Conservation (phyloP, 1,139 yeast species). For the Arxiozyma heterogenica region DNA sequence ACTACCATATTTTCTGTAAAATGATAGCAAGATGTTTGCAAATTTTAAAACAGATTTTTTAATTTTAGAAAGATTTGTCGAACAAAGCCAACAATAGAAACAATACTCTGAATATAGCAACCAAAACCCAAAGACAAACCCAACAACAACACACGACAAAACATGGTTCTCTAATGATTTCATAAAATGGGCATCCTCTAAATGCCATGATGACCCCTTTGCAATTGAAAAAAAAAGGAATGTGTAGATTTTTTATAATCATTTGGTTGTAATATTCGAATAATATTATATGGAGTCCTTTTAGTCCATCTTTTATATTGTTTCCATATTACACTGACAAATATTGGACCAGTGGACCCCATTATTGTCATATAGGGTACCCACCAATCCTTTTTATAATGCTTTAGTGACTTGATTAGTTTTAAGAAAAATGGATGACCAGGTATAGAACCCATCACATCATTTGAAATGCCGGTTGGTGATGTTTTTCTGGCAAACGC, state of each 20-base stretch:
- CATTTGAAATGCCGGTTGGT: conserved; percentile 89
- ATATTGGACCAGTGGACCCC: conserved; percentile 92
- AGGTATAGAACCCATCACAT: conserved; percentile 86
- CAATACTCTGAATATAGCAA: conserved; percentile 55
- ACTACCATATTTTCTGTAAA: neutral
- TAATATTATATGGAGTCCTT: conserved; percentile 25
- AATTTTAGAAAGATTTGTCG: neutral
- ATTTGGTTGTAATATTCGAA: conserved; percentile 59
- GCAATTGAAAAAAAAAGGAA: conserved; percentile 69
- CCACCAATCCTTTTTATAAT: conserved; percentile 62
- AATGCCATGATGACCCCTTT: conserved; percentile 83
- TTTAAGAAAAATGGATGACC: conserved; percentile 75
- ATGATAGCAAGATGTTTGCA: neutral
- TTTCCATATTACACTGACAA: conserved; percentile 78
- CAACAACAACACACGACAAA: conserved; percentile 56
- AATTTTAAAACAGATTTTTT: neutral
- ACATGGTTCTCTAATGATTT: conserved; percentile 64
- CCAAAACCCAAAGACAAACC: conserved; percentile 46
- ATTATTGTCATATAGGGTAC: conserved; percentile 89
- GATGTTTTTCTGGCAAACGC: conserved; percentile 80
- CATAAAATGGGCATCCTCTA: conserved; percentile 71
- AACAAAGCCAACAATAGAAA: conserved; percentile 40
- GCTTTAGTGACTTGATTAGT: conserved; percentile 54
- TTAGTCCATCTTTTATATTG: conserved; percentile 76
- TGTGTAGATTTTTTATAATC: conserved; percentile 52